Conservation (phyloP, 2,329 filamentous ascomycete genomes). For the Setomelanomma holmii region DNA sequence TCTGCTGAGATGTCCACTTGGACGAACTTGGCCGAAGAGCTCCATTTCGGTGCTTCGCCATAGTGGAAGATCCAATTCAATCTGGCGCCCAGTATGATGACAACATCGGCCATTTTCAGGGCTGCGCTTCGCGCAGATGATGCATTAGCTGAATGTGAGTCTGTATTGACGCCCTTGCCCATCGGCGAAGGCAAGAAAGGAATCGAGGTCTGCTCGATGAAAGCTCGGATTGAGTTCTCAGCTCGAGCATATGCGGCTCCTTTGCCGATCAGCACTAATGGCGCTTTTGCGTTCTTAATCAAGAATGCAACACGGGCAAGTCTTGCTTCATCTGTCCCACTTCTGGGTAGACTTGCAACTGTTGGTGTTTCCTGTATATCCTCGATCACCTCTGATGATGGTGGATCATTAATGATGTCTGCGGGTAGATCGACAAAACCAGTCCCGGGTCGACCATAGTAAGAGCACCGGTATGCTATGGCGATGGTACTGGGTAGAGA, state of each 20-base stretch:
- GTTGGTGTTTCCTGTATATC: conserved; percentile 1
- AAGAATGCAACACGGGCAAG: conserved; percentile 53
- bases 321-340: conserved; percentile 54
- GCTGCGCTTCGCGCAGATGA: conserved; percentile 63
- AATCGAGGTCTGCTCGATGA: conserved; percentile 57
- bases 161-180: conserved; percentile 65
- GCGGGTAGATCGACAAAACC: conserved; percentile 64
- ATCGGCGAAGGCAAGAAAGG: conserved; percentile 66
- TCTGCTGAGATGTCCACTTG: conserved; percentile 63
- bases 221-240: conserved; percentile 53
- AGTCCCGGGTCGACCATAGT: conserved; percentile 62
- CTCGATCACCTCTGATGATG: conserved; percentile 9
- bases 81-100: conserved; percentile 61
- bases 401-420: conserved; percentile 58
- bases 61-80: conserved; percentile 67
- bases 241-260: conserved; percentile 63
- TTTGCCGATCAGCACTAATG: conserved; percentile 63
- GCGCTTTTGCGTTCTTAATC: conserved; percentile 58
- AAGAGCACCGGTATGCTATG: conserved; percentile 61
- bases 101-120: conserved; percentile 62
- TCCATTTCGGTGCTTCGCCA: conserved; percentile 63
- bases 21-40: conserved; percentile 57
- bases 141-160: conserved; percentile 60
- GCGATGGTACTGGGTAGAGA: conserved; percentile 56
- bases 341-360: conserved; percentile 51